Conservation (phyloP, 129 eudicot genomes). For the Helichrysum umbraculigerum region DNA sequence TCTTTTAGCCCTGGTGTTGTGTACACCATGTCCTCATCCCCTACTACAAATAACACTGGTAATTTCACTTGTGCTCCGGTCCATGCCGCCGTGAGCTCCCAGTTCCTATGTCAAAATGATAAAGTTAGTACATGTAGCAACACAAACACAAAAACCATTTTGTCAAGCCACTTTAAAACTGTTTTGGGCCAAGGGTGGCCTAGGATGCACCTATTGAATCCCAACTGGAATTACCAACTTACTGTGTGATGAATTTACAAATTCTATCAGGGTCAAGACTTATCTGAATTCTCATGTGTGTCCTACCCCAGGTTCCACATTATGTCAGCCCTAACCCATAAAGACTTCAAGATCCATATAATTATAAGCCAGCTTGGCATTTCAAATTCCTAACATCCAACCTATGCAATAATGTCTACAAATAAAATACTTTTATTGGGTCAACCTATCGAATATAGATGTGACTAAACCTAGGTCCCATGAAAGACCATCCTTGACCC, state of each 20-base stretch:
- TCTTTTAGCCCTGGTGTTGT: slow-evolving; percentile 81
- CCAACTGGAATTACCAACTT: background rate
- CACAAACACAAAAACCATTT: background rate
- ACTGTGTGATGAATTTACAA: no score
- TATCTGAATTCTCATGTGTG: background rate
- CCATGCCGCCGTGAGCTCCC: slow-evolving; percentile 90
- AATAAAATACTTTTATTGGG: background rate
- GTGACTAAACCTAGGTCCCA: slow-evolving; percentile 8
- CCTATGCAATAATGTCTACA: background rate
- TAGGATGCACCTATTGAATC: background rate
- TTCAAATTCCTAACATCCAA: slow-evolving; percentile 6
- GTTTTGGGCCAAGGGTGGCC: background rate
- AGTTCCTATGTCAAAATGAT: slow-evolving; percentile 44
- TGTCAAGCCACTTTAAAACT: background rate
- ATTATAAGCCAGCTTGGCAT: background rate
- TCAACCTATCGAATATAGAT: background rate
- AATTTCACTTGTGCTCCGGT: slow-evolving; percentile 55
- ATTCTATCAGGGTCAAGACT: background rate
- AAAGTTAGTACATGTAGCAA: background rate
- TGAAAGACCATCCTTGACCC: background rate
- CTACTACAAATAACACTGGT: slow-evolving; percentile 64
- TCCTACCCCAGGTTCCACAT: background rate
- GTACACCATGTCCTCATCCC: slow-evolving; percentile 75
- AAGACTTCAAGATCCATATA: background rate
- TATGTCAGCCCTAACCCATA: background rate